These are phyloP conservation scores for Entomortierella chlamydospora DNA, from an alignment of 192 early-diverging fungal genomes.

Conservation along the genomic window DNA sequence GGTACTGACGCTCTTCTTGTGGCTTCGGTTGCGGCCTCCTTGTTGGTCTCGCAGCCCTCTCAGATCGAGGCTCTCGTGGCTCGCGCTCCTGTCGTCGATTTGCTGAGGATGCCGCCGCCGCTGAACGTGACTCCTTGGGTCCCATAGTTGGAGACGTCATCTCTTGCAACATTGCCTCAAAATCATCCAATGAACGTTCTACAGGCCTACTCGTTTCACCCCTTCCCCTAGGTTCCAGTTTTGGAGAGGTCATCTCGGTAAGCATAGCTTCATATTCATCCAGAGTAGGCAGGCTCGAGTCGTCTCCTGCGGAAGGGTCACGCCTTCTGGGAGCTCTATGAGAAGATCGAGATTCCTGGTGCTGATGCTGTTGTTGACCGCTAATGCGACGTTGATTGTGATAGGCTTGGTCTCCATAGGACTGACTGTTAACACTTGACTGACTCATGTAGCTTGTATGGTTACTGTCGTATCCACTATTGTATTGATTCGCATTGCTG, in stretches of 20 bases:
- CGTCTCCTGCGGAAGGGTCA: slow-evolving; percentile 4
- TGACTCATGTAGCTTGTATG: not conserved
- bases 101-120: slow-evolving; percentile 3
- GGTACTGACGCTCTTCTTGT: not conserved
- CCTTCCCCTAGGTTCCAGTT: slow-evolving; percentile 11
- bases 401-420: not conserved
- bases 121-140: slow-evolving; percentile 5
- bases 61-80: slow-evolving; percentile 8
- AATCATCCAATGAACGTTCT: slow-evolving; percentile 39
- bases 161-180: slow-evolving; percentile 34
- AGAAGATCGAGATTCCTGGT: not conserved
- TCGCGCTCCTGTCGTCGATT: slow-evolving; percentile 22
- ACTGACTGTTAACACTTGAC: not conserved
- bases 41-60: slow-evolving; percentile 4
- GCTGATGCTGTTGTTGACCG: slow-evolving; percentile 12
- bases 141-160: slow-evolving; percentile 32
- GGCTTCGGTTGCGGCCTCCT: slow-evolving; percentile 5
- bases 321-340: slow-evolving; percentile 16
- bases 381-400: not conserved
- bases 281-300: slow-evolving; percentile 9
- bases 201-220: not conserved
- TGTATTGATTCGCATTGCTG: slow-evolving; percentile 17
- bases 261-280: slow-evolving; percentile 52
- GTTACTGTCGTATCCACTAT: not conserved
- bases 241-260: slow-evolving; percentile 41